Percentiles rank a stretch among this genome's conserved stretches.
These are phyloP conservation scores for Phytophthora pini DNA, from an alignment of 352 stramenopile species.

Conservation along the genomic window DNA sequence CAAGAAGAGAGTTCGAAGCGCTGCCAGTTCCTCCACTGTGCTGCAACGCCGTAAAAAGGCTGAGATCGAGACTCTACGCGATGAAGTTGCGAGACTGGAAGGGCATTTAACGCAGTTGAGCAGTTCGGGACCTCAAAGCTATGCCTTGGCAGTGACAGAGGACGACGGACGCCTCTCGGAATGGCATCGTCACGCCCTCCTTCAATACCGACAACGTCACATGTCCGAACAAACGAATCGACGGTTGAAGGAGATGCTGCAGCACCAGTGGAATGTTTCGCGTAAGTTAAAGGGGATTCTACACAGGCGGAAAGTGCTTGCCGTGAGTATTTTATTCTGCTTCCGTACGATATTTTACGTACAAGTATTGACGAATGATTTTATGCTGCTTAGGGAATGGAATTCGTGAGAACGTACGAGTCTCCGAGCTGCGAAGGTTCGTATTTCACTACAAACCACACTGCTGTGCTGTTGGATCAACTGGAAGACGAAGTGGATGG, in stretches of 20 bases:
- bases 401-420: slow-evolving; percentile 14
- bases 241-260: slow-evolving; percentile 7
- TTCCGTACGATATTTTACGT: neutral
- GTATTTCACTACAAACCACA: neutral
- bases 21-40: slow-evolving; percentile 22
- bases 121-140: neutral
- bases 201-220: slow-evolving; percentile 14
- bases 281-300: slow-evolving; percentile 5
- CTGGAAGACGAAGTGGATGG: slow-evolving; percentile 22
- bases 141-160: neutral
- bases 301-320: slow-evolving; percentile 15
- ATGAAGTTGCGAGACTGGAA: slow-evolving; percentile 14
- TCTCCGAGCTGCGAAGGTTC: slow-evolving; percentile 4
- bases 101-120: slow-evolving; percentile 1
- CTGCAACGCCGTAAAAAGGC: slow-evolving; percentile 22
- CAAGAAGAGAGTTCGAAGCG: slow-evolving; percentile 6
- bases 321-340: slow-evolving; percentile 2
- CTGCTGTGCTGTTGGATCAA: slow-evolving; percentile 12
- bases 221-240: slow-evolving; percentile 9
- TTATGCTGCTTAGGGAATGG: slow-evolving; percentile 11
- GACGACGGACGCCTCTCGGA: neutral
- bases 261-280: slow-evolving; percentile 1
- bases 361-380: too few species aligned
- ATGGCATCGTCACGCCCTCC: slow-evolving; percentile 12
- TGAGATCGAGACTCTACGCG: slow-evolving; percentile 20